Evolutionary conservation across 2,329 filamentous ascomycete genomes (phyloP).

Genomic region (Raffaelea arxii): DNA sequence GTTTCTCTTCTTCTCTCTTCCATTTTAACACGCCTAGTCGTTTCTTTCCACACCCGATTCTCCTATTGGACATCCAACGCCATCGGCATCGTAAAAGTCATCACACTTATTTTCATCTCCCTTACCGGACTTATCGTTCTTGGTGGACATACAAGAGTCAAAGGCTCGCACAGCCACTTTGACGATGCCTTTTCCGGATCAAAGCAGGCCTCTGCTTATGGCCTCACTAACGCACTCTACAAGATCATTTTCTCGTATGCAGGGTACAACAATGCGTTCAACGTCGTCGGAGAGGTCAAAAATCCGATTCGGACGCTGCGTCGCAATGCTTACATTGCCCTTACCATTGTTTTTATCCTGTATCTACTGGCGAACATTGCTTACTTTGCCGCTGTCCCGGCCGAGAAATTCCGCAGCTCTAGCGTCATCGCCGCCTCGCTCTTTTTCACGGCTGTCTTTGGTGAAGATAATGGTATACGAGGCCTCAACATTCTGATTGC

Average conservation of each 20-base stretch:
- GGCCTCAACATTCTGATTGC: conserved; percentile 49
- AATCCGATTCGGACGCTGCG: conserved; percentile 48
- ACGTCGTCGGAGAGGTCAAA: conserved; percentile 50
- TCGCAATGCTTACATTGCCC: conserved; percentile 36
- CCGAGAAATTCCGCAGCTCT: conserved; percentile 35
- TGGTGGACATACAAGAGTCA: conserved; percentile 38
- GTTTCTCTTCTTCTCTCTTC: neutral
- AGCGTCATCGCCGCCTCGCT: conserved; percentile 43
- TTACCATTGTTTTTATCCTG: conserved; percentile 39
- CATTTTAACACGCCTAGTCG: conserved; percentile 12
- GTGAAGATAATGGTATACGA: conserved; percentile 32
- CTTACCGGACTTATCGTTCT: conserved; percentile 50
- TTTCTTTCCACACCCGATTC: conserved; percentile 39
- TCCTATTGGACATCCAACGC: conserved; percentile 42
- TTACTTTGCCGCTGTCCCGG: conserved; percentile 41
- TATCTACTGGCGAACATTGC: conserved; percentile 52
- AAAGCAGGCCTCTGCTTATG: conserved; percentile 26
- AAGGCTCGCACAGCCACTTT: conserved; percentile 44
- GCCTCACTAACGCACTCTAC: conserved; percentile 46
- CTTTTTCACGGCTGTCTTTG: conserved; percentile 51
- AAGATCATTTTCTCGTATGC: conserved; percentile 50
- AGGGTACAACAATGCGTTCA: conserved; percentile 50
- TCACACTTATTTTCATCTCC: conserved; percentile 47
- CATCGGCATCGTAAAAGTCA: conserved; percentile 46
- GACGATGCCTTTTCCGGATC: conserved; percentile 38